These are phyloP conservation scores for Fusarium chuoi DNA, from an alignment of 2,329 filamentous ascomycete species.

Conservation along the genomic window DNA sequence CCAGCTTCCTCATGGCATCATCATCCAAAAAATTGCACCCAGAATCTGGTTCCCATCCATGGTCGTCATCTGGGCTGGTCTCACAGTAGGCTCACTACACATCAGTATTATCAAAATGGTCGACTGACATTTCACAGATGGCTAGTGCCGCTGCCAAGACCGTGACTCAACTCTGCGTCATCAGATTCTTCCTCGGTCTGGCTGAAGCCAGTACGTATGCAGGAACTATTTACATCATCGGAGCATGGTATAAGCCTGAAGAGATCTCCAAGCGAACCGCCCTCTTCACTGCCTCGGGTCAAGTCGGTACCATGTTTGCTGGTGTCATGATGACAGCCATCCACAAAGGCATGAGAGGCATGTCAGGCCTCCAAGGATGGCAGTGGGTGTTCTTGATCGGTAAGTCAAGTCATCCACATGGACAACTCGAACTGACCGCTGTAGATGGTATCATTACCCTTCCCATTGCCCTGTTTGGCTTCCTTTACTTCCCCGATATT, in stretches of 20 bases:
- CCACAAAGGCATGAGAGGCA: constrained; percentile 49
- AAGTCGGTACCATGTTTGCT: constrained; percentile 67
- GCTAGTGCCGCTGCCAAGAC: constrained; percentile 45
- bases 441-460: constrained; percentile 39
- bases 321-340: constrained; percentile 65
- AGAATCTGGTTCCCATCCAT: constrained; percentile 68
- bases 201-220: constrained; percentile 45
- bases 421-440: accelerated
- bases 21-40: constrained; percentile 68
- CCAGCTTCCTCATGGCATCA: constrained; percentile 67
- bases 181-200: constrained; percentile 45
- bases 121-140: constrained; percentile 35
- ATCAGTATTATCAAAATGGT: accelerated
- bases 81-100: constrained; percentile 58
- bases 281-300: constrained; percentile 67
- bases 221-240: constrained; percentile 50
- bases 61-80: constrained; percentile 67
- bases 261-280: constrained; percentile 69
- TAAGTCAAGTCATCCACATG: accelerated
- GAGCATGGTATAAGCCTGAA: constrained; percentile 64
- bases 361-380: constrained; percentile 58
- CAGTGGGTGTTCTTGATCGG: constrained; percentile 53
- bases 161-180: constrained; percentile 42
- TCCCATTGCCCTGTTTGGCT: constrained; percentile 38
- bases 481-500: constrained; percentile 36